Percentiles rank a stretch among this genome's conserved stretches.
These are phyloP conservation scores for Prunus salicina DNA, from an alignment of 306 rosid genomes.

Conservation along the genomic window DNA sequence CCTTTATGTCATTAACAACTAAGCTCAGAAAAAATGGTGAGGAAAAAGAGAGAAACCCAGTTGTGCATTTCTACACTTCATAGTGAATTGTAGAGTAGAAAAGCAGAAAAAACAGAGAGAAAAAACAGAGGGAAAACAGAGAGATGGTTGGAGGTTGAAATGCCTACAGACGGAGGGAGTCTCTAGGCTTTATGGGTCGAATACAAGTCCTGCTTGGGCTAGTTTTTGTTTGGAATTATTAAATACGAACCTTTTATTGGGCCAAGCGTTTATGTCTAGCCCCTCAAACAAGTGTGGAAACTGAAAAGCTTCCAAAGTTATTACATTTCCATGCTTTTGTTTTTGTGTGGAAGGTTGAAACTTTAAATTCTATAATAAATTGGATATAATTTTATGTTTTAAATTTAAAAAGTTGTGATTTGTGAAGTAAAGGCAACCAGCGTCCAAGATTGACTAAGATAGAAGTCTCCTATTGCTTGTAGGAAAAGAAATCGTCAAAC, in stretches of 20 bases:
- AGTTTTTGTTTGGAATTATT: neutral
- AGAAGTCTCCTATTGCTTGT: too few species aligned
- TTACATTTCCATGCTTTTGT: too few species aligned
- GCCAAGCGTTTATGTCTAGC: neutral
- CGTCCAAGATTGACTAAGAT: too few species aligned
- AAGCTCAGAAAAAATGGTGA: neutral
- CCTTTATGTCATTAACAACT: neutral
- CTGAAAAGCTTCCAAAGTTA: too few species aligned
- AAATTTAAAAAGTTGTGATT: too few species aligned
- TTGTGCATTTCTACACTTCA: slow-evolving; percentile 2
- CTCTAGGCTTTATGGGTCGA: neutral
- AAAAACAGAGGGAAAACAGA: neutral
- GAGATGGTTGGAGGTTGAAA: slow-evolving; percentile 19
- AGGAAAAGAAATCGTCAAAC: too few species aligned
- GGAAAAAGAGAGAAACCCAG: neutral
- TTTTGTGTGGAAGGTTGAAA: too few species aligned
- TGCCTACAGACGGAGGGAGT: neutral
- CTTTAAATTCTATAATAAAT: too few species aligned
- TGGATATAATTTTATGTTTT: too few species aligned
- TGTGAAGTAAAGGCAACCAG: too few species aligned
- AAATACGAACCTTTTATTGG: neutral
- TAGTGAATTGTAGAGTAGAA: neutral
- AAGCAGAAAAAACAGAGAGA: neutral
- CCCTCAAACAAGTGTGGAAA: too few species aligned
- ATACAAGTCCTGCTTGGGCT: neutral